Base-by-base conservation (phyloP, 345 rosid species). In the Streptanthus diversifolius region DNA sequence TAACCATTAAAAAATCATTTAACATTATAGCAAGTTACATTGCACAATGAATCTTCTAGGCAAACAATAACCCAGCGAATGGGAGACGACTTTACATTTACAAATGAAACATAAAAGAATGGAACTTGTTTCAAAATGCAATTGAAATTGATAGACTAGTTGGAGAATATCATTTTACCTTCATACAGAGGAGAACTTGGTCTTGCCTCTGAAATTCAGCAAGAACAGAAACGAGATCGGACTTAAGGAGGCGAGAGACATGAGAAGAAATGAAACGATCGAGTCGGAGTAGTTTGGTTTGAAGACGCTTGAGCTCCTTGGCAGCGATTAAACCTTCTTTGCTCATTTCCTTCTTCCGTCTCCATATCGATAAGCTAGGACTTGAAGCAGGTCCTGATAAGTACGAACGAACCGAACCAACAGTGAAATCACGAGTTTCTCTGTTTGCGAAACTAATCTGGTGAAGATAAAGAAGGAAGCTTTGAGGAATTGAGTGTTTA, bases 281-380 rank as follows among this genome's bases (percentile, higher is more conserved):
- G 45, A 95, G 84, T 14, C 88, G 83, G 18, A 85, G 27, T 7
- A 21, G 27, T 45, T 91, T 60, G 48, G 85, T 63, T 15, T 83
- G 97, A 10, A 90, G 83, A 6, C 95, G 87, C 71, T 88, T 91
- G 71, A 95, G 88, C 68, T 88, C 97, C 66, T 91, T 90, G 32
- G 97, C 95, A 3, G 79, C 86, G 43, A 91, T 79, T 62, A 95
- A 73, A 3, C 96, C 96, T 61, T 95, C 96, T 80, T 95, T 91
- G 56, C 92, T 86, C 74, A 91, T 85, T 77, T 90, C 98, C 59
- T 91, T 90, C 88, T 88, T 90, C 8, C 54, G 29, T 49, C 55
- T 85, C 98, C 98, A 95, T 85, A 95, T 88, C n/a, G 96, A 95
- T 82, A 95, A 81, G 84, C 95, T 90, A 8, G 96, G 99, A 36